Evolutionary conservation across 1,284 basidiomycete genomes (phyloP).

Genomic region (Retiboletus fuscus): DNA sequence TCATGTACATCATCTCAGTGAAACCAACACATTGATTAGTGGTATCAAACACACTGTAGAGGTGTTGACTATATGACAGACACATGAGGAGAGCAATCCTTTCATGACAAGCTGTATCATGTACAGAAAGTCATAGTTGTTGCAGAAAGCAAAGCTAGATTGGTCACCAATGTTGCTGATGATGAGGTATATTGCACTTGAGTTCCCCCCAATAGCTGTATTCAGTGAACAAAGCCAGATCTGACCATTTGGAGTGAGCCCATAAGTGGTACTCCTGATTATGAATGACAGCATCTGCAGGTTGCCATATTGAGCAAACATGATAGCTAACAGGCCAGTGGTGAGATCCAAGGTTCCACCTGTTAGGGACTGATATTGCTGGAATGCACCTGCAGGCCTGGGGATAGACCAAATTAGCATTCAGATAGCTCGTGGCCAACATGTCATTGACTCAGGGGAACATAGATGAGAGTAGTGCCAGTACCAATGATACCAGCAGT

Average conservation of each 20-base stretch:
- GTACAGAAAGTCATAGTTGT: conserved; percentile 50
- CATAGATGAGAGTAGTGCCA: conserved; percentile 37
- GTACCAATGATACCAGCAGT: too few relatives aligned
- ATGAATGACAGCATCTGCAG: conserved; percentile 57
- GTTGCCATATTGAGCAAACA: conserved; percentile 51
- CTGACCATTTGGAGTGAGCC: conserved; percentile 62
- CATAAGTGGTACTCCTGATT: conserved; percentile 51
- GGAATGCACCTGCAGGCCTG: conserved; percentile 58
- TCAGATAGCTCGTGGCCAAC: not conserved
- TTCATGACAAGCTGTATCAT: conserved; percentile 17
- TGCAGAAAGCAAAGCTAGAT: conserved; percentile 50
- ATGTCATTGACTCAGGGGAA: conserved; percentile 50
- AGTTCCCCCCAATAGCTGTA: conserved; percentile 54
- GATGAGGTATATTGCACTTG: conserved; percentile 58
- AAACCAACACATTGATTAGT: conserved; percentile 51
- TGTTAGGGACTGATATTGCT: conserved; percentile 60
- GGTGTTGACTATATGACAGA: conserved; percentile 54
- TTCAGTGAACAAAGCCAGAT: conserved; percentile 65
- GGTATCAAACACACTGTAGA: conserved; percentile 62
- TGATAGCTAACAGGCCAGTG: conserved; percentile 59
- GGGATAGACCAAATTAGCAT: not conserved
- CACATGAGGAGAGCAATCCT: not conserved
- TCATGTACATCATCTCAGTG: conserved; percentile 58
- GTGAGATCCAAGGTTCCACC: conserved; percentile 59
- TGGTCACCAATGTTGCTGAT: conserved; percentile 50